Conservation (phyloP, 257 asterid species). For the Knoxia roxburghii region DNA sequence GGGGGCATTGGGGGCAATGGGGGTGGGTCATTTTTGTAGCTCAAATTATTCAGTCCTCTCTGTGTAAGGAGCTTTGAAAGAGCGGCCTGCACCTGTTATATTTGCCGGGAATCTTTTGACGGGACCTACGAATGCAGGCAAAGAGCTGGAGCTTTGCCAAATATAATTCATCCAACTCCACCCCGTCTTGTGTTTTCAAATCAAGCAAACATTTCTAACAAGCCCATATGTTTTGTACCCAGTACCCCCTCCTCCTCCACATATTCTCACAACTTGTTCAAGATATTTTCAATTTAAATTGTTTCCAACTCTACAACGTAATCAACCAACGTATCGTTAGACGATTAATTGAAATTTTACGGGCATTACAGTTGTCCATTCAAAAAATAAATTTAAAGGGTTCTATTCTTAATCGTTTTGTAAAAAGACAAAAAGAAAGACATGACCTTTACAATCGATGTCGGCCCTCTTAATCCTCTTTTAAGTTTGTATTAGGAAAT, state of each 20-base stretch:
- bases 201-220: not conserved
- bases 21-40: not conserved
- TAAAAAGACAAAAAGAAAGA: too few relatives aligned
- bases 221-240: slow-evolving; percentile 7
- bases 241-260: not conserved
- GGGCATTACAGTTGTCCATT: too few relatives aligned
- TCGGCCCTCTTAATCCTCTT: not conserved
- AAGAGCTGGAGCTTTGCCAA: slow-evolving; percentile 3
- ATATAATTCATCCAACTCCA: too few relatives aligned
- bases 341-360: too few relatives aligned
- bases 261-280: not conserved
- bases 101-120: slow-evolving; percentile 14
- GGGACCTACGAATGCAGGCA: slow-evolving; percentile 10
- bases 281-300: not conserved
- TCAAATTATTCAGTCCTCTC: slow-evolving; percentile 9
- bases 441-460: not conserved
- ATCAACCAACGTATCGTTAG: too few relatives aligned
- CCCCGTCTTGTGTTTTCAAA: slow-evolving; percentile 12
- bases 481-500: not conserved
- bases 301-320: too few relatives aligned
- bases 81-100: not conserved
- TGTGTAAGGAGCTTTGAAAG: not conserved
- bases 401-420: too few relatives aligned
- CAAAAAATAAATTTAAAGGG: too few relatives aligned
- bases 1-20: too few relatives aligned